Evolutionary conservation across 2,329 filamentous ascomycete species (phyloP), one percentile per base, ranked within the genome.

Genomic region (Akanthomyces lecanii): DNA sequence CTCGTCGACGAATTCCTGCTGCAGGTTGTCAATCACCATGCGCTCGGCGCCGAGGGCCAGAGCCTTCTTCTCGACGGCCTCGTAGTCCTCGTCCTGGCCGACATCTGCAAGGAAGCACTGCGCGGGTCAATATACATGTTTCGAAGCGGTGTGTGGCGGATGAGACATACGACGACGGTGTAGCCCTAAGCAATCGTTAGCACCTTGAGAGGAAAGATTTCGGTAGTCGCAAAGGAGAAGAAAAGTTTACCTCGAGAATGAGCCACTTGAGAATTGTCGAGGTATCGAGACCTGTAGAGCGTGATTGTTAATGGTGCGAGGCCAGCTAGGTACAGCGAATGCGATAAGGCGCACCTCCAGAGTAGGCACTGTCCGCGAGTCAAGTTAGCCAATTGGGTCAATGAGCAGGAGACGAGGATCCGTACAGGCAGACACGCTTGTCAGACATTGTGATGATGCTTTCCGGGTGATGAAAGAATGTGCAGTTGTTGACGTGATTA

Each of bases 1-100:
- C 75, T 92, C 83, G 68, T 91, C 88, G 66, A 93, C 82, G 71
- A 93, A 91, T 75, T 90, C 88, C 69, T 82, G 80, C 68, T 85
- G 83, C 55, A 92, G 79, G 74, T 93, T 84, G 61, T 82, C 79
- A 65, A 85, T 78, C 65, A 81, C 73, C 70, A 87, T 82, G 44
- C 63, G 60, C 61, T 73, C 69, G 42, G 72, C 73, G n/a, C 72
- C 70, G n/a, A 74, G 67, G 52, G 57, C 62, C 21, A 71, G 73
- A 61, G 89, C 89, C 81, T 91, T 91, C 70, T 82, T 81, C 77
- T 89, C 84, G 57, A 88, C 89, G 63, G 83, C 86, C 63, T 84
- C 82, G 68, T 85, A 91, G 76, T 91, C 87, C 77, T 91, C 88
- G 68, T 86, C 83, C 75, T 90, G 87, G 53, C 88, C 88, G 69